Conservation (phyloP, 2,329 filamentous ascomycete genomes). For the Talaromyces islandicus region DNA sequence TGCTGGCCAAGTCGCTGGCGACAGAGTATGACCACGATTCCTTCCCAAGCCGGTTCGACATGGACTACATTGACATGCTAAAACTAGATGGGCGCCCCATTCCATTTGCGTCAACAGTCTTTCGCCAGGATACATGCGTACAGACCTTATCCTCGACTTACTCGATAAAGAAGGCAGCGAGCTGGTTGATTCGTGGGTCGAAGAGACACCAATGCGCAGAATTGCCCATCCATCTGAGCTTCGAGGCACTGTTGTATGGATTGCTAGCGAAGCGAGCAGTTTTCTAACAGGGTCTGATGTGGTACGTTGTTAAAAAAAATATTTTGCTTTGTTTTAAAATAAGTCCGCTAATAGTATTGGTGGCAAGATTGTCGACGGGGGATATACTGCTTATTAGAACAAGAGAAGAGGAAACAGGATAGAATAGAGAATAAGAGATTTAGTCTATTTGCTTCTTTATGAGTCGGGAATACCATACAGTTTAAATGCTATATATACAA, state of each 20-base stretch:
- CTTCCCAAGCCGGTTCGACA: not conserved
- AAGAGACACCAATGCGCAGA: slow-evolving; percentile 30
- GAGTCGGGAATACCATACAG: slow-evolving; percentile 10
- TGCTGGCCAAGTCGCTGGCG: slow-evolving; percentile 21
- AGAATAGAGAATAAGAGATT: not conserved
- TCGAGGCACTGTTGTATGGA: slow-evolving; percentile 27
- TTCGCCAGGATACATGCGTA: slow-evolving; percentile 31
- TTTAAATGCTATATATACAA: slow-evolving; percentile 1
- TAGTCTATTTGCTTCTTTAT: slow-evolving; percentile 3
- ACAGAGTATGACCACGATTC: slow-evolving; percentile 18
- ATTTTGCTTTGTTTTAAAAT: not conserved
- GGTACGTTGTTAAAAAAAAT: not conserved
- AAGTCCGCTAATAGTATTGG: not conserved
- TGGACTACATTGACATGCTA: not conserved
- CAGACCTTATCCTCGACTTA: slow-evolving; percentile 26
- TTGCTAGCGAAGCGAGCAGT: slow-evolving; percentile 16
- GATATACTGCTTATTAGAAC: not conserved
- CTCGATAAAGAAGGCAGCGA: slow-evolving; percentile 30
- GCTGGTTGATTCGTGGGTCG: slow-evolving; percentile 31
- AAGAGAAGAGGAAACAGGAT: not conserved
- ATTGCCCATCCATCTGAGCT: slow-evolving; percentile 34
- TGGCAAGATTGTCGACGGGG: not conserved
- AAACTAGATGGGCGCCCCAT: slow-evolving; percentile 22
- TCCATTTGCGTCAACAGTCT: slow-evolving; percentile 35
- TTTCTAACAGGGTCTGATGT: slow-evolving; percentile 15